These are phyloP conservation scores for Kurtzmaniella fragi DNA, from an alignment of 805 yeast species.

Conservation along the genomic window DNA sequence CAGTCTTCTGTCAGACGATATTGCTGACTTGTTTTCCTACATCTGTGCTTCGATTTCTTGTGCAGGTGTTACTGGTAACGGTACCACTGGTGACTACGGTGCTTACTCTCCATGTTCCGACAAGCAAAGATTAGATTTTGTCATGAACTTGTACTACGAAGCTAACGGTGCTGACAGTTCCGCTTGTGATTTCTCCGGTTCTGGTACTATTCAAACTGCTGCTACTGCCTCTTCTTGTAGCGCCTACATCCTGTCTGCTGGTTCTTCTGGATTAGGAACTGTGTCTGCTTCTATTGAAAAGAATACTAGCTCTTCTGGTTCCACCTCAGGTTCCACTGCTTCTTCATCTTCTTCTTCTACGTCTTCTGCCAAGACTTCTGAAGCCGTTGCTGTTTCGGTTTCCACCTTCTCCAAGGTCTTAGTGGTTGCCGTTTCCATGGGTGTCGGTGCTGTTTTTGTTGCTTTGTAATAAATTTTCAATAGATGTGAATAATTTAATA, in stretches of 20 bases:
- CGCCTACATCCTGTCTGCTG: slow-evolving; percentile 59
- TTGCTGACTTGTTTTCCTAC: slow-evolving; percentile 27
- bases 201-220: slow-evolving; percentile 31
- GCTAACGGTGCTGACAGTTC: slow-evolving; percentile 16
- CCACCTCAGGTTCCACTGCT: slow-evolving; percentile 16
- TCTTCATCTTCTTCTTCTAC: slow-evolving; percentile 13
- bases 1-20: slow-evolving; percentile 25
- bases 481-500: too few species aligned
- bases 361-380: slow-evolving; percentile 14
- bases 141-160: slow-evolving; percentile 34
- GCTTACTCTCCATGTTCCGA: slow-evolving; percentile 34
- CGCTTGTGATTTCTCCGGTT: slow-evolving; percentile 38
- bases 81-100: slow-evolving; percentile 37
- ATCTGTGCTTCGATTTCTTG: slow-evolving; percentile 34
- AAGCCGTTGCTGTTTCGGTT: slow-evolving; percentile 11
- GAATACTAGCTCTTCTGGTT: slow-evolving; percentile 24
- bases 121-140: slow-evolving; percentile 33
- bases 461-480: neutral
- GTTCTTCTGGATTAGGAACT: slow-evolving; percentile 62
- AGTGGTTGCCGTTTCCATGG: slow-evolving; percentile 18
- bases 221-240: slow-evolving; percentile 46
- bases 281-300: slow-evolving; percentile 34
- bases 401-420: slow-evolving; percentile 14
- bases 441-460: slow-evolving; percentile 23
- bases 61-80: slow-evolving; percentile 32